Evolutionary conservation across 805 yeast species (phyloP).

Genomic region (Pichia membranifaciens): DNA sequence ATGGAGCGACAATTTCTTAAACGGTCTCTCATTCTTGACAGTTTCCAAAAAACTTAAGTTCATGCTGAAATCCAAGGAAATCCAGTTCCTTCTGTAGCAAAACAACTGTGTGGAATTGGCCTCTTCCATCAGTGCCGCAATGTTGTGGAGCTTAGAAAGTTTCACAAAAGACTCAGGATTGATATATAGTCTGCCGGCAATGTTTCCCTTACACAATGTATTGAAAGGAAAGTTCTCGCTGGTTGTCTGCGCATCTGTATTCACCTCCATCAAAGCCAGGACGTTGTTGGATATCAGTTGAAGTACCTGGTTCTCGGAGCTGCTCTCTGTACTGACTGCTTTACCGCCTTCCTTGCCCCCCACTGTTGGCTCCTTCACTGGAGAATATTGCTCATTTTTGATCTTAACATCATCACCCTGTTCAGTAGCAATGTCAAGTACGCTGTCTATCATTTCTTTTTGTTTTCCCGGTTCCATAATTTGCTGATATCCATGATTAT

Average conservation of each 20-base stretch:
- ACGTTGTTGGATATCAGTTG: not conserved
- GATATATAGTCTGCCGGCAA: constrained; percentile 10
- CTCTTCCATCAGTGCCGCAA: not conserved
- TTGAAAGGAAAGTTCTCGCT: not conserved
- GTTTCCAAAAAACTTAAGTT: not conserved
- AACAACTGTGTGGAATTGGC: constrained; percentile 2
- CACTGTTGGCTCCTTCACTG: too few species aligned
- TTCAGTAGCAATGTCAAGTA: too few species aligned
- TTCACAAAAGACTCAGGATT: constrained; percentile 6
- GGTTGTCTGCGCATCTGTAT: not conserved
- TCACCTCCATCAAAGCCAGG: not conserved
- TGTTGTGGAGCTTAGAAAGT: not conserved
- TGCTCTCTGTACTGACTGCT: too few species aligned
- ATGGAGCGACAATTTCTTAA: not conserved
- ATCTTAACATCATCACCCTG: too few species aligned
- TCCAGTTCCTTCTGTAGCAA: constrained; percentile 14
- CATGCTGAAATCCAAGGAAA: not conserved
- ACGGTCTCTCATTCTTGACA: not conserved
- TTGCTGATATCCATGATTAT: too few species aligned
- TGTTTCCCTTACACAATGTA: not conserved
- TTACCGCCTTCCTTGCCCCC: too few species aligned
- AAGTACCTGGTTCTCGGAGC: not conserved
- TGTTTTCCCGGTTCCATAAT: too few species aligned
- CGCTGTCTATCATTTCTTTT: too few species aligned
- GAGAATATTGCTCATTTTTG: too few species aligned